Base-by-base conservation (phyloP, 306 rosid species). In the Begonia masoniana region DNA sequence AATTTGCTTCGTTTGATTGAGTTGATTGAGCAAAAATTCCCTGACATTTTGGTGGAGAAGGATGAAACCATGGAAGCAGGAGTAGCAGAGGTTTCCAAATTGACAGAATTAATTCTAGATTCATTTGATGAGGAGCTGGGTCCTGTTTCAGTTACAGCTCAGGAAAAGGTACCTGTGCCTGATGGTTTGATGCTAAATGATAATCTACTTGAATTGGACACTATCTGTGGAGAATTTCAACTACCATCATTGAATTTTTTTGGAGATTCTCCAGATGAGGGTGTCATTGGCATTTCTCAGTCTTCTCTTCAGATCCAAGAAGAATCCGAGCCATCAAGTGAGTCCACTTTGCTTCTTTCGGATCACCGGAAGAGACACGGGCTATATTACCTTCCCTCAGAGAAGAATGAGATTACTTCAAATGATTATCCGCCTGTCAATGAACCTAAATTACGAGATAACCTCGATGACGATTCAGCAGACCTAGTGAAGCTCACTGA, bases 351-450 rank as follows among this genome's bases (percentile, higher is more conserved):
- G 57, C 77, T 83, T 70, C 87, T 86, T 58, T 17, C 67, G 1
- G 88, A 91, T 57, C 99, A 91, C 66, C 92, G 99, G 10, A 91
- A 71, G 68, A 78, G 94, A 41, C 99, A 91, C 52, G 99, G 88
- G 17, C 65, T 91, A 47, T 91, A 83, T 77, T 91, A 91, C 75
- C 96, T 91, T 69, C 68, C 84, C 61, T 78, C 94, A 41, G 95
- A 70, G 68, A 82, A 76, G 76, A 73, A 71, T 50, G 92, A 69
- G n/a, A 61, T 42, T 65, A 50, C 51, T 54, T 50, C 76, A 23
- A 67, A 69, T 54, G 75, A 75, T 58, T 91, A 91, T 79, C 97
- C 96, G 48, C 92, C 78, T 10, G 96, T 94, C 57, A 83, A 83
- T 62, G 97, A 76, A 52, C 77, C 70, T 26, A 71, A 76, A 56